Evolutionary conservation across 192 early-diverging fungal species (phyloP), one percentile per base, ranked within the genome.

Genomic region (Umbelopsis sp.): DNA sequence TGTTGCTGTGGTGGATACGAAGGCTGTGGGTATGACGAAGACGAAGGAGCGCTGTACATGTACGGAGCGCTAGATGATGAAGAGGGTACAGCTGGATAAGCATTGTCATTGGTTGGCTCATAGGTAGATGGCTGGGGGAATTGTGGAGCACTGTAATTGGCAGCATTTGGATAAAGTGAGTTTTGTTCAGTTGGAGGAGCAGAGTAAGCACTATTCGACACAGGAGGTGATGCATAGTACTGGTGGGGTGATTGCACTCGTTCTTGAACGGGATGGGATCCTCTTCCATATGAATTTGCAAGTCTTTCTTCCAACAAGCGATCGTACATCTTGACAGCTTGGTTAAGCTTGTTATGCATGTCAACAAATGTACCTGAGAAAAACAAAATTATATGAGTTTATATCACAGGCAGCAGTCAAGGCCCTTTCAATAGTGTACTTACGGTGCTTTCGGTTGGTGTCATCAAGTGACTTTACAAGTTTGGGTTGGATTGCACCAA

Each of bases 311-410:
- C 91, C 66, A 99, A 76, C 51, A 99, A 76, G 54, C 88, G 87
- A 77, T 99, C 96, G 66, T 98, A 99, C 25, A 91, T 86, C 74
- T 88, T 91, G 17, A 93, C 85, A 22, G 94, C 96, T 21, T 86
- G 86, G 32, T 90, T 81, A 26, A 99, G 84, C 71, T 95, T 93
- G 51, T 93, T 91, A 69, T 95, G 90, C 54, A 96, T 80, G 29
- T 94, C 91, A 47, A 90, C 85, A 62, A 94, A 81, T 0, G 68
- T 71, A n/a, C 70, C 73, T 79, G 49, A 4, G 49, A 31, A 1
- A 49, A 31, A 54, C 0, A 26, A 52, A 45, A 44, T 44, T 6
- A 38, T 6, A 38, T 6, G 3, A 38, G 8, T 38, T 6, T 38
- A 38, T 38, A 38, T 6, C 8, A 38, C 36, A 38, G 3, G 36